Conservation (phyloP, 106 monocot genomes). For the Platanthera guangdongensis region DNA sequence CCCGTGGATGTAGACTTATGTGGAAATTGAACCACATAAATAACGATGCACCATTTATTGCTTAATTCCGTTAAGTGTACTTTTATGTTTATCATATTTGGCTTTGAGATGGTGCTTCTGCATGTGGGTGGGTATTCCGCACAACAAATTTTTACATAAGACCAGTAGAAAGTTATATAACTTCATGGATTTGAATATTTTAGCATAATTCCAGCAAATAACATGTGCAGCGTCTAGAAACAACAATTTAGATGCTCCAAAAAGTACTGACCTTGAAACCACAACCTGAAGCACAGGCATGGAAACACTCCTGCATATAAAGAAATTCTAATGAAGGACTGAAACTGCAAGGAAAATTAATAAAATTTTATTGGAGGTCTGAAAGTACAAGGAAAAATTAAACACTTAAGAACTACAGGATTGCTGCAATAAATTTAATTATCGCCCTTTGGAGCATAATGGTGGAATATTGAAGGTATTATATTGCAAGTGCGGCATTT, state of each 20-base stretch:
- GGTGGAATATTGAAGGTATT: neutral
- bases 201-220: conserved; percentile 1
- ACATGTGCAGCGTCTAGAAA: neutral
- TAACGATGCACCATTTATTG: no score
- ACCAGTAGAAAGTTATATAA: conserved; percentile 1
- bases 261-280: conserved; percentile 69
- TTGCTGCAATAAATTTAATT: neutral
- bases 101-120: no score
- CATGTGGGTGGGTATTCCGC: no score
- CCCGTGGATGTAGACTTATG: no score
- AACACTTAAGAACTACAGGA: neutral
- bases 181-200: neutral
- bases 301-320: conserved; percentile 80
- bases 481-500: neutral
- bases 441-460: neutral
- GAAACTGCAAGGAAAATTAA: conserved; percentile 1
- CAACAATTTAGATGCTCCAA: neutral
- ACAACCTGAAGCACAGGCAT: conserved; percentile 89
- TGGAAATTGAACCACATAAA: no score
- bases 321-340: neutral
- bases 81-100: no score
- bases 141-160: no score
- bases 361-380: neutral
- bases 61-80: no score
- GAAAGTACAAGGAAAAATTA: neutral